These are phyloP conservation scores for Boletus sp. DNA, from an alignment of 1,284 basidiomycete genomes.

Conservation along the genomic window DNA sequence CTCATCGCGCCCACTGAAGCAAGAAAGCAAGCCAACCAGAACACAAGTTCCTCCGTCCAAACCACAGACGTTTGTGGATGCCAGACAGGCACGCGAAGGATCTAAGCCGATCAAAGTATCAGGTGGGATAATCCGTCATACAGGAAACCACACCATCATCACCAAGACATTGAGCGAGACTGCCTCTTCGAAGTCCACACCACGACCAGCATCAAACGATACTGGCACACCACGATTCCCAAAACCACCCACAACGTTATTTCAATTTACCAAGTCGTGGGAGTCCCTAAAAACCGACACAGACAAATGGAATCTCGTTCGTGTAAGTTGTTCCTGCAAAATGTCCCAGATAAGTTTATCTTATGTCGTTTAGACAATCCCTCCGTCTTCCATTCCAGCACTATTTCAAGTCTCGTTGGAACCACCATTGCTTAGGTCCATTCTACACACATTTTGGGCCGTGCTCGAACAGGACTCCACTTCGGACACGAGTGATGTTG, in stretches of 20 bases:
- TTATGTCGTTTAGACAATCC: constrained; percentile 41
- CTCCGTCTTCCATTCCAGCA: constrained; percentile 48
- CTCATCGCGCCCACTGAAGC: constrained; percentile 27
- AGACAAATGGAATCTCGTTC: constrained; percentile 51
- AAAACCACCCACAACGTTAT: constrained; percentile 45
- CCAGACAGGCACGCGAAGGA: constrained; percentile 48
- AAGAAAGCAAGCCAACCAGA: constrained; percentile 5
- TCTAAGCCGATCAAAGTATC: constrained; percentile 44
- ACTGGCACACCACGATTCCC: constrained; percentile 4
- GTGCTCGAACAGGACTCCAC: constrained; percentile 31
- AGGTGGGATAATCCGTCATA: constrained; percentile 57
- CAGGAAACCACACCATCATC: constrained; percentile 49
- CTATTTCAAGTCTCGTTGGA: constrained; percentile 67
- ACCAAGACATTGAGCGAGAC: constrained; percentile 16
- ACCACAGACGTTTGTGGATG: constrained; percentile 46
- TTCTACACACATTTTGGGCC: constrained; percentile 47
- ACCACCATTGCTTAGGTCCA: constrained; percentile 50
- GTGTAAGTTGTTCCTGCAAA: constrained; percentile 36
- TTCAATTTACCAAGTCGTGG: constrained; percentile 58
- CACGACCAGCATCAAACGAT: constrained; percentile 7
- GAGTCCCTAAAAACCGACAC: constrained; percentile 35
- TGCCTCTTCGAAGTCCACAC: constrained; percentile 3
- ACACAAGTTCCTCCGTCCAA: constrained; percentile 17
- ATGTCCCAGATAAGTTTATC: background rate
- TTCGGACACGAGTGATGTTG: constrained; percentile 27